Percentiles rank a stretch among this genome's conserved stretches.
Conservation (phyloP, 345 rosid genomes). For the Sisymbrium altissimum region DNA sequence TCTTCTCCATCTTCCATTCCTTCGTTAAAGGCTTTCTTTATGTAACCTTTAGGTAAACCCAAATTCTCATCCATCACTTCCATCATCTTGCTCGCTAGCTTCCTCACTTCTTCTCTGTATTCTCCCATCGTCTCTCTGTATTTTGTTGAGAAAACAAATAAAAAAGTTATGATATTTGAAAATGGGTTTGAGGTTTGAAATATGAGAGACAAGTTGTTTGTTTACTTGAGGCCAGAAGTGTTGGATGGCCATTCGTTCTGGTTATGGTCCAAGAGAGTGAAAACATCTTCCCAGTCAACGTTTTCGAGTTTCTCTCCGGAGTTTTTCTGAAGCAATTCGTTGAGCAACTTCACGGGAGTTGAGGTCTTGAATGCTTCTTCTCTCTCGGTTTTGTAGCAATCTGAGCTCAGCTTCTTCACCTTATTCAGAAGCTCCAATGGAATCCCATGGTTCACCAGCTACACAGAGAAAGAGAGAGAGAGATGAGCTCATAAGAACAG, state of each 20-base stretch:
- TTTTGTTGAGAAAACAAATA: background rate
- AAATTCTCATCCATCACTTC: constrained; percentile 90
- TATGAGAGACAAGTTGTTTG: background rate
- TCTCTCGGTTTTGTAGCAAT: constrained; percentile 62
- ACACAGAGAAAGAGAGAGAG: background rate
- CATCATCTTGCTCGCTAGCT: constrained; percentile 64
- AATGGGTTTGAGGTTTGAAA: background rate
- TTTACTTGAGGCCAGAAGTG: constrained; percentile 67
- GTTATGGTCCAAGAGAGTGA: constrained; percentile 52
- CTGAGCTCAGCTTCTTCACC: constrained; percentile 64
- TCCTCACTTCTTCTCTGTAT: constrained; percentile 69
- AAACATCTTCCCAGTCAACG: constrained; percentile 88
- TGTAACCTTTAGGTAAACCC: constrained; percentile 62
- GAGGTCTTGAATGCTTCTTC: constrained; percentile 66
- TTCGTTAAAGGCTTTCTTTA: constrained; percentile 55
- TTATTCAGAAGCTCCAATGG: constrained; percentile 62
- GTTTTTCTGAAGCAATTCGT: constrained; percentile 42
- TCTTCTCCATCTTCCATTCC: constrained; percentile 43
- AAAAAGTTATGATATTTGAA: background rate
- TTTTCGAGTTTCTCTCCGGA: constrained; percentile 48
- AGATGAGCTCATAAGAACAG: background rate
- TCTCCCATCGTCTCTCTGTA: constrained; percentile 73
- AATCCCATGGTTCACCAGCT: constrained; percentile 88
- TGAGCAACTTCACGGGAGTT: constrained; percentile 41
- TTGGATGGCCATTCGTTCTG: constrained; percentile 59